Evolutionary conservation across 352 stramenopile species (phyloP).

Genomic region (Globisporangium mamillatum): DNA sequence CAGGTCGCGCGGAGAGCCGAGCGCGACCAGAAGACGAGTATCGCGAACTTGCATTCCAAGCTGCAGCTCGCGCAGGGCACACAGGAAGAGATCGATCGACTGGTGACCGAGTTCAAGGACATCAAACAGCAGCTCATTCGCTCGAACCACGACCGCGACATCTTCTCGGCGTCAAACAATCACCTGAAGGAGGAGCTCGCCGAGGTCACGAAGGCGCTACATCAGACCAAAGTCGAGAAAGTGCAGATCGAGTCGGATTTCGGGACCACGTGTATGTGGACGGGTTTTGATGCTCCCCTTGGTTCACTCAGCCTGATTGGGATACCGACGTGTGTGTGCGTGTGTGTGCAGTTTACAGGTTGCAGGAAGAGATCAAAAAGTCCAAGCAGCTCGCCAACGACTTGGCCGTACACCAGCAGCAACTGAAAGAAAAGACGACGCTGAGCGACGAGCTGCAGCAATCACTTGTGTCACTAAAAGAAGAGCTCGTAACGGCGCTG

Average conservation of each 20-base stretch:
- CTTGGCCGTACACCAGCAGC: constrained; percentile 30
- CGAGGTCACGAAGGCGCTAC: constrained; percentile 62
- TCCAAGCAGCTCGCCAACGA: constrained; percentile 42
- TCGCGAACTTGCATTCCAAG: constrained; percentile 63
- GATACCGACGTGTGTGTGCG: neutral
- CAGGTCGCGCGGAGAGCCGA: constrained; percentile 68
- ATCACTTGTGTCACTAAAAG: constrained; percentile 57
- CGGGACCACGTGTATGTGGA: constrained; percentile 50
- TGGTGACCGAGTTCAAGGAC: constrained; percentile 60
- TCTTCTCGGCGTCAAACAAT: constrained; percentile 74
- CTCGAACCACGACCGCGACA: constrained; percentile 72
- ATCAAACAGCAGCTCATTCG: constrained; percentile 62
- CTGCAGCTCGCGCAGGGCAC: constrained; percentile 62
- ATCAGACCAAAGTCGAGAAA: constrained; percentile 63
- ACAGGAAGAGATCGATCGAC: constrained; percentile 61
- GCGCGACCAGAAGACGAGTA: constrained; percentile 65
- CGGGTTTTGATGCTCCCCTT: neutral
- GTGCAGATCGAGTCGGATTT: constrained; percentile 74
- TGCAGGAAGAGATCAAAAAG: constrained; percentile 74
- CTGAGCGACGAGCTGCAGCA: constrained; percentile 55
- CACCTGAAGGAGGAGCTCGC: constrained; percentile 71
- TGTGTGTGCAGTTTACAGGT: constrained; percentile 35
- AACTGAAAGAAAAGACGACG: constrained; percentile 46
- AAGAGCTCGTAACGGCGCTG: constrained; percentile 51
- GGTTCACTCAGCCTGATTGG: neutral